Evolutionary conservation across 352 stramenopile genomes (phyloP).

Genomic region (Globisporangium emineosum): DNA sequence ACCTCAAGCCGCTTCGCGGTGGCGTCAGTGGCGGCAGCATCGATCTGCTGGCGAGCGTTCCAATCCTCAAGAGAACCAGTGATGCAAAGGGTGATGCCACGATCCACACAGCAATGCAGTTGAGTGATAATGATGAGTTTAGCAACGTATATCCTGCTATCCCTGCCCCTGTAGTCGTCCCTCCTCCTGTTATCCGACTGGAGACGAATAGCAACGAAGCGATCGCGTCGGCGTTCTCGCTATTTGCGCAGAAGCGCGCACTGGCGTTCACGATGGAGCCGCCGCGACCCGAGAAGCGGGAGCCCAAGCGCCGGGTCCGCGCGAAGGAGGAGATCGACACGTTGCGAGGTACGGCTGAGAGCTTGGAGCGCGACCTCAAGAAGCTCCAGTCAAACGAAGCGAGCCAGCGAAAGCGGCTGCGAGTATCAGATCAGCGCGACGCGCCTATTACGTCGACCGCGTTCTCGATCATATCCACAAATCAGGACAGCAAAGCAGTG

Average conservation of each 20-base stretch:
- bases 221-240: slow-evolving; percentile 5
- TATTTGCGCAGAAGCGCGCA: slow-evolving; percentile 5
- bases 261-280: slow-evolving; percentile 10
- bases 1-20: not conserved
- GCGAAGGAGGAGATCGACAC: slow-evolving; percentile 13
- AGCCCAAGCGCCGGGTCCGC: slow-evolving; percentile 13
- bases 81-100: no score
- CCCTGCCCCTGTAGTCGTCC: not conserved
- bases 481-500: not conserved
- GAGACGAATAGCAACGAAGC: not conserved
- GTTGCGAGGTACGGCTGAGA: slow-evolving; percentile 3
- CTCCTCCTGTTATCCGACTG: not conserved
- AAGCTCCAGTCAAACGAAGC: not conserved
- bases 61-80: no score
- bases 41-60: not conserved
- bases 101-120: no score
- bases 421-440: no score
- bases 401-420: not conserved
- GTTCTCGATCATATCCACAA: not conserved
- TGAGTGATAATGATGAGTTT: no score
- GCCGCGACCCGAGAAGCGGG: not conserved
- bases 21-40: not conserved
- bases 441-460: not conserved
- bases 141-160: no score
- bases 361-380: slow-evolving; percentile 7